A percentile compares a stretch with the other conserved stretches of the same genome.
Conservation (phyloP, 2,329 filamentous ascomycete species). For the Mycogone perniciosa region DNA sequence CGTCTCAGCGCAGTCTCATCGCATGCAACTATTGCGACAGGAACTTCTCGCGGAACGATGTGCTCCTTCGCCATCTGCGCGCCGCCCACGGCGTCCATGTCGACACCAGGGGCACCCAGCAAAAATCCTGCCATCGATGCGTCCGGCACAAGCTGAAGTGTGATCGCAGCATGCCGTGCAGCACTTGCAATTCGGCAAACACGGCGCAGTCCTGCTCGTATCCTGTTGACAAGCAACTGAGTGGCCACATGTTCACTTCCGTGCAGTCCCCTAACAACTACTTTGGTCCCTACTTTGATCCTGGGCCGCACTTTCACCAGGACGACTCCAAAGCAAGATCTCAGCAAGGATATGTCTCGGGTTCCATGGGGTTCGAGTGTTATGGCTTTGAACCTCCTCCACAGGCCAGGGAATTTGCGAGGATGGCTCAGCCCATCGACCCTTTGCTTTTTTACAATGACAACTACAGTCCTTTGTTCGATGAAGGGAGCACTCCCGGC, state of each 20-base stretch:
- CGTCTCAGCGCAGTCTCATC: slow-evolving; percentile 15
- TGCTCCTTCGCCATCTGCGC: slow-evolving; percentile 24
- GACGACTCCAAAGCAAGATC: no score
- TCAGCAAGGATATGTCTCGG: no score
- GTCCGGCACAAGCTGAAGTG: slow-evolving; percentile 23
- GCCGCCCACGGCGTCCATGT: slow-evolving; percentile 19
- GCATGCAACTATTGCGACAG: slow-evolving; percentile 20
- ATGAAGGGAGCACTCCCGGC: neutral
- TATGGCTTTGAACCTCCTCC: neutral
- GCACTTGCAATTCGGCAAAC: slow-evolving; percentile 12
- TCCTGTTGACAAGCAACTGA: neutral
- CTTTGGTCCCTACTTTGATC: neutral
- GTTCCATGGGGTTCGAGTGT: neutral
- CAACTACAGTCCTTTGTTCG: slow-evolving; percentile 7
- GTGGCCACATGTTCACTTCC: neutral
- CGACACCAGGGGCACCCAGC: slow-evolving; percentile 13
- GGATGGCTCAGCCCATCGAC: neutral
- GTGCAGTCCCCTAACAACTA: neutral
- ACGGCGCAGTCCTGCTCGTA: neutral
- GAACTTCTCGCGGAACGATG: slow-evolving; percentile 20
- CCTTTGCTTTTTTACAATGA: neutral
- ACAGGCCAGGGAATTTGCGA: neutral
- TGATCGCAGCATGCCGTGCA: slow-evolving; percentile 20
- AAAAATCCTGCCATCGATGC: slow-evolving; percentile 24
- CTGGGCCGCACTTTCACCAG: no score